Conservation (phyloP, 2,329 filamentous ascomycete species). For the Colletotrichum plurivorum region DNA sequence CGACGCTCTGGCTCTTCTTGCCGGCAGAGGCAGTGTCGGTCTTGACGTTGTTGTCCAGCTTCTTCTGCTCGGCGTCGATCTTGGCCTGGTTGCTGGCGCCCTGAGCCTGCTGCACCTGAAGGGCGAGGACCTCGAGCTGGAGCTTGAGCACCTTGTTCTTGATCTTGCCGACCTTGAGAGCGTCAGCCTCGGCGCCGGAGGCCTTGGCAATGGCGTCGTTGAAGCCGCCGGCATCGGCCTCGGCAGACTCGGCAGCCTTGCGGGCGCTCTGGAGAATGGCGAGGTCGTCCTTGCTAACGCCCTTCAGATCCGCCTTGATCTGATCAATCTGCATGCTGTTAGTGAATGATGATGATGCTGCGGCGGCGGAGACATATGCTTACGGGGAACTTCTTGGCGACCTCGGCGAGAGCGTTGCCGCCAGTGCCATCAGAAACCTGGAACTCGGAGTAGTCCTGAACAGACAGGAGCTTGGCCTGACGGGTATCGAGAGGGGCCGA, state of each 20-base stretch:
- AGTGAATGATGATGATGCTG: neutral
- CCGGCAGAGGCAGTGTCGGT: slow-evolving; percentile 52
- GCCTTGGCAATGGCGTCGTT: slow-evolving; percentile 67
- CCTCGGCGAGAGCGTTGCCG: slow-evolving; percentile 68
- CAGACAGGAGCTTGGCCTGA: slow-evolving; percentile 32
- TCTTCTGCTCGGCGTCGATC: slow-evolving; percentile 62
- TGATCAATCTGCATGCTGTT: slow-evolving; percentile 23
- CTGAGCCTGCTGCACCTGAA: slow-evolving; percentile 67
- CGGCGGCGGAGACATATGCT: slow-evolving; percentile 23
- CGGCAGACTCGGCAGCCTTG: slow-evolving; percentile 66
- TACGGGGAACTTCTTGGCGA: slow-evolving; percentile 68
- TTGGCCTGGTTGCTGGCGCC: slow-evolving; percentile 58
- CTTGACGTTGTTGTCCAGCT: slow-evolving; percentile 67
- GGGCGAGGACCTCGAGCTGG: slow-evolving; percentile 63
- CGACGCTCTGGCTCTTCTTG: slow-evolving; percentile 52
- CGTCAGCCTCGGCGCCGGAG: slow-evolving; percentile 55
- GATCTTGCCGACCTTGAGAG: slow-evolving; percentile 68
- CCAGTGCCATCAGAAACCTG: slow-evolving; percentile 65
- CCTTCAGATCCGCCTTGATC: slow-evolving; percentile 55
- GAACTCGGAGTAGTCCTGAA: slow-evolving; percentile 47
- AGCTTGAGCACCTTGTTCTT: slow-evolving; percentile 75
- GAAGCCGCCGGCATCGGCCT: slow-evolving; percentile 61
- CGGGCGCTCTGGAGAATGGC: slow-evolving; percentile 65
- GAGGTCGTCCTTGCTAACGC: slow-evolving; percentile 62
- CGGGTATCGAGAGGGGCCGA: slow-evolving; percentile 47